Percentiles rank a stretch among this genome's conserved stretches.
Evolutionary conservation across 108 stramenopile genomes (phyloP).

Genomic region (Stephanodiscus minutulus): DNA sequence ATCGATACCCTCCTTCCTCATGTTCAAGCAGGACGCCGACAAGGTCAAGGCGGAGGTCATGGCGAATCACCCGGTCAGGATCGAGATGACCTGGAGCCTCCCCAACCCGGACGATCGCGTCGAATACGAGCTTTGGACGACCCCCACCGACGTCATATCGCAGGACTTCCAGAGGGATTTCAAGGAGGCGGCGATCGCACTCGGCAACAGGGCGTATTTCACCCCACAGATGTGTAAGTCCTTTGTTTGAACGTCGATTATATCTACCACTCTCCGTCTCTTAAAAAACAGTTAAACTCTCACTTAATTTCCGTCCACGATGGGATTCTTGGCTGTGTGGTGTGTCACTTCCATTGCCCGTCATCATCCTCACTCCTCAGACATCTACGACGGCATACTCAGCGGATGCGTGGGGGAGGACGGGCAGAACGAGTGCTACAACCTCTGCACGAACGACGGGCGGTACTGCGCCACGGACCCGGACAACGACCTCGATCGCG

Average conservation of each 20-base stretch:
- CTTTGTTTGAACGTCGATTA: too few relatives aligned
- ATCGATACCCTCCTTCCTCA: constrained; percentile 84
- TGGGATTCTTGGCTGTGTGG: too few relatives aligned
- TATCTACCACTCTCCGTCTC: too few relatives aligned
- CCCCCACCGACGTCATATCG: constrained; percentile 66
- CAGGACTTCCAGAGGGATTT: constrained; percentile 76
- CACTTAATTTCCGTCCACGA: too few relatives aligned
- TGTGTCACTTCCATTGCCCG: too few relatives aligned
- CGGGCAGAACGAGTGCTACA: constrained; percentile 63
- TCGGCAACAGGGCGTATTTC: constrained; percentile 81
- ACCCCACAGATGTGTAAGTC: constrained; percentile 91
- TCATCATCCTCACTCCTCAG: too few relatives aligned
- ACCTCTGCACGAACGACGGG: constrained; percentile 92
- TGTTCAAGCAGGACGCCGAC: constrained; percentile 84
- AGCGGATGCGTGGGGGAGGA: constrained; percentile 59
- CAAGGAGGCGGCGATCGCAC: constrained; percentile 64
- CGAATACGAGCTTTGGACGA: constrained; percentile 88
- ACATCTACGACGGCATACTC: constrained; percentile 83
- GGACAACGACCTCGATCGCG: constrained; percentile 71
- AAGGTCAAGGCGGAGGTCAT: constrained; percentile 58
- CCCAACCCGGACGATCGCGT: constrained; percentile 88
- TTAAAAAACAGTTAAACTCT: too few relatives aligned
- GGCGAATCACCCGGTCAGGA: constrained; percentile 63
- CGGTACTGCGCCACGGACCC: constrained; percentile 92
- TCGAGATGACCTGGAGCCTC: constrained; percentile 86